These are phyloP conservation scores for Paramecium sonneborni DNA, from an alignment of 73 alveolate genomes.

Conservation along the genomic window DNA sequence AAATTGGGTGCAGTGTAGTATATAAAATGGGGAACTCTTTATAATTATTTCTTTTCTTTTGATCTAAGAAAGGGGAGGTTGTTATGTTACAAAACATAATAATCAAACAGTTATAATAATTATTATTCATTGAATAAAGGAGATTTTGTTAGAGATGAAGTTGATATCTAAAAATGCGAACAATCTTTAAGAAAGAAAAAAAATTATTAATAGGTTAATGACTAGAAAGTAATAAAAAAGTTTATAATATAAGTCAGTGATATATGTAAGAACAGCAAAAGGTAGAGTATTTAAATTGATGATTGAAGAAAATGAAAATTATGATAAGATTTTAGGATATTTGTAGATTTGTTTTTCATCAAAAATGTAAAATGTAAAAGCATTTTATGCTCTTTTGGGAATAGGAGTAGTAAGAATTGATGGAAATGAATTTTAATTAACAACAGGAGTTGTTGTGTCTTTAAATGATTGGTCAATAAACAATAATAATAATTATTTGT, in stretches of 20 bases:
- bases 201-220: not conserved
- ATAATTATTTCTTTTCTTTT: constrained; percentile 14
- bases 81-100: constrained; percentile 19
- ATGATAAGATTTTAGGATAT: constrained; percentile 35
- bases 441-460: constrained; percentile 18
- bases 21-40: constrained; percentile 44
- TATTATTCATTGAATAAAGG: constrained; percentile 33
- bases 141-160: constrained; percentile 34
- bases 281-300: constrained; percentile 25
- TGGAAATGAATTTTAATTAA: not conserved
- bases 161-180: not conserved
- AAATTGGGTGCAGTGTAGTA: constrained; percentile 44
- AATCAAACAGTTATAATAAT: not conserved
- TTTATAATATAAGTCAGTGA: not conserved
- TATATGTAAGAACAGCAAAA: constrained; percentile 21
- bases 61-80: not conserved
- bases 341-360: constrained; percentile 14
- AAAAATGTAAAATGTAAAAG: not conserved
- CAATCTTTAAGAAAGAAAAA: not conserved
- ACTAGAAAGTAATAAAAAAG: not conserved
- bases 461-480: constrained; percentile 10
- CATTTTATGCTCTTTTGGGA: constrained; percentile 48
- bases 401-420: not conserved
- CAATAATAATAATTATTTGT: not conserved
- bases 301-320: not conserved